A percentile compares a stretch with the other conserved stretches of the same genome.
phyloP scores from a whole-genome alignment of 139 green algal species.

The Coelastrella sp. region DNA sequence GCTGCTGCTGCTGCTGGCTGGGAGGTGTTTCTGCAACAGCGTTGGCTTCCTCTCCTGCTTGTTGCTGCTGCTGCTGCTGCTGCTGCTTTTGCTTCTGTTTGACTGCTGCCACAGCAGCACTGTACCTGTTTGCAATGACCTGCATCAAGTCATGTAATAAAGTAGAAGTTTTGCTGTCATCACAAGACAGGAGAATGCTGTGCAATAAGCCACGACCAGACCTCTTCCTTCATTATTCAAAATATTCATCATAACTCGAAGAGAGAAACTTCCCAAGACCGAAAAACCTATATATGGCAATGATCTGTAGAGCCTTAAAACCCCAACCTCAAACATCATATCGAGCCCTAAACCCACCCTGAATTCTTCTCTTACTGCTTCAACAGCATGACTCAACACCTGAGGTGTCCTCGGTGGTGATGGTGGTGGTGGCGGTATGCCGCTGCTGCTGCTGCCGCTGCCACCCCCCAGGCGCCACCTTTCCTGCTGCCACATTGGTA shows the following conservation, averaged over 20 bases:
- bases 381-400: conserved; percentile 68
- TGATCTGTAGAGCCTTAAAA: no score
- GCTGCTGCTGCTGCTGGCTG: conserved; percentile 15
- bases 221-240: no score
- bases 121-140: neutral
- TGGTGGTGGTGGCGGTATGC: conserved; percentile 60
- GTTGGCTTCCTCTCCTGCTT: no score
- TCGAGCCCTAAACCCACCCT: conserved; percentile 47
- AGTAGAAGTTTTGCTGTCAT: neutral
- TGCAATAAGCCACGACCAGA: no score
- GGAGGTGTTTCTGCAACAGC: no score
- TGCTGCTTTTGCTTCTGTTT: conserved; percentile 30
- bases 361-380: conserved; percentile 64
- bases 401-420: conserved; percentile 65
- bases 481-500: conserved; percentile 93
- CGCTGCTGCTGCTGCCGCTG: no score
- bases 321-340: no score
- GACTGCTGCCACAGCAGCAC: neutral
- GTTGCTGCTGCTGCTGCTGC: conserved; percentile 16
- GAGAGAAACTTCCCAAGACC: no score
- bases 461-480: conserved; percentile 58
- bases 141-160: neutral
- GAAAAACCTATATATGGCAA: no score
- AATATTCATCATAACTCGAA: no score
- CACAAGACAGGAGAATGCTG: no score